phyloP scores from a whole-genome alignment of 2,329 filamentous ascomycete genomes.

The Colletotrichum godetiae region DNA sequence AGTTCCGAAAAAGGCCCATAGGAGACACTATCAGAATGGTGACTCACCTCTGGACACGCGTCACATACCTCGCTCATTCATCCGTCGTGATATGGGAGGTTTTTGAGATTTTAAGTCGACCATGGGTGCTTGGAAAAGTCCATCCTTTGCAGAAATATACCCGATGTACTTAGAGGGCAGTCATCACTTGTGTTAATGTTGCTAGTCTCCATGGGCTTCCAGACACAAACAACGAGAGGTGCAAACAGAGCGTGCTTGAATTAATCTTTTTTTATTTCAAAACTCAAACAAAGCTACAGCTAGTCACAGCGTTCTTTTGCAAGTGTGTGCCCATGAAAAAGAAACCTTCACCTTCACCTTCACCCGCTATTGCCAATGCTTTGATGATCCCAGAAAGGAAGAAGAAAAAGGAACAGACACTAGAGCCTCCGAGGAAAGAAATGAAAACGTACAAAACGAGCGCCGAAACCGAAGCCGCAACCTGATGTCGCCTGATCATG shows the following conservation, averaged over 20 bases:
- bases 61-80: not conserved
- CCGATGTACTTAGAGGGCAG: too few species aligned
- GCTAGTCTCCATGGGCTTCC: not conserved
- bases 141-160: too few species aligned
- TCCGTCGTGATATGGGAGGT: too few species aligned
- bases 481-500: conserved; percentile 31
- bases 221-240: not conserved
- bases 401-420: not conserved
- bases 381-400: conserved; percentile 3
- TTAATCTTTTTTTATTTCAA: conserved; percentile 12
- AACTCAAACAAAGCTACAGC: conserved; percentile 13
- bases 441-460: conserved; percentile 20
- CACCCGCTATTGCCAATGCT: conserved; percentile 26
- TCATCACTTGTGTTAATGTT: not conserved
- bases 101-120: too few species aligned
- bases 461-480: conserved; percentile 21
- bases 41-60: not conserved
- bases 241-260: not conserved
- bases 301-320: conserved; percentile 13
- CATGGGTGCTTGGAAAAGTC: too few species aligned
- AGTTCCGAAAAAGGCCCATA: not conserved
- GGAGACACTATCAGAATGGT: not conserved
- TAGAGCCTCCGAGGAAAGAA: not conserved
- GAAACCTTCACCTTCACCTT: conserved; percentile 6
- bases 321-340: not conserved